Evolutionary conservation across 768 basidiomycete species (phyloP).

Genomic region (Tylopilus rubrobrunneus): DNA sequence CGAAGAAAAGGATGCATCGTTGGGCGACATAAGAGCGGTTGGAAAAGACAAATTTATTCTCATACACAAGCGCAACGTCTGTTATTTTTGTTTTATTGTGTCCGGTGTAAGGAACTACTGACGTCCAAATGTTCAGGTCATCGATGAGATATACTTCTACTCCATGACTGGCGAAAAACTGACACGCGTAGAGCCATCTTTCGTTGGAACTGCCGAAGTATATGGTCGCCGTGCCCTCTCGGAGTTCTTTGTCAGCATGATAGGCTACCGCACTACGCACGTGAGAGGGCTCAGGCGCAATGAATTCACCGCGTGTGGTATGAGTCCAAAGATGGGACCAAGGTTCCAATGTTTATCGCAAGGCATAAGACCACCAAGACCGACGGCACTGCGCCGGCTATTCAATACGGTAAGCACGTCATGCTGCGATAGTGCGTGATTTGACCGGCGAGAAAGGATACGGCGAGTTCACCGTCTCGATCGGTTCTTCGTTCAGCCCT

Average conservation of each 20-base stretch:
- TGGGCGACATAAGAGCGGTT: constrained; percentile 48
- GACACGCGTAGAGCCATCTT: constrained; percentile 57
- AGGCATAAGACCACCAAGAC: constrained; percentile 64
- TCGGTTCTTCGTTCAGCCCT: constrained; percentile 70
- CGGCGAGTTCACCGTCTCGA: constrained; percentile 74
- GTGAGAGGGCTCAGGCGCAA: constrained; percentile 59
- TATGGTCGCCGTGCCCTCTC: constrained; percentile 47
- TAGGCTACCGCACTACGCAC: constrained; percentile 55
- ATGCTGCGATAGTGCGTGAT: not conserved
- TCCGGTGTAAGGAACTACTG: not conserved
- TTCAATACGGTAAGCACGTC: constrained; percentile 62
- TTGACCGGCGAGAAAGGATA: constrained; percentile 46
- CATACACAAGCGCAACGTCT: constrained; percentile 69
- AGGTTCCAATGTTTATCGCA: constrained; percentile 83
- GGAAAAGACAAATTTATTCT: constrained; percentile 55
- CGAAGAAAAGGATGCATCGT: constrained; percentile 59
- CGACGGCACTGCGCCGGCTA: constrained; percentile 71
- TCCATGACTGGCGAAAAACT: constrained; percentile 49
- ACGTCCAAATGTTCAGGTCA: constrained; percentile 43
- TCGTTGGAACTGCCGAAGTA: constrained; percentile 63
- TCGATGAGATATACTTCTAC: constrained; percentile 76
- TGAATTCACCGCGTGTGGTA: constrained; percentile 78
- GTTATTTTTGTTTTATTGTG: constrained; percentile 20
- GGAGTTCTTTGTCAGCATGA: constrained; percentile 62
- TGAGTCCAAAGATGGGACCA: constrained; percentile 72